Evolutionary conservation across 331 rosid genomes (phyloP).

Genomic region (Dryas integrifolia): DNA sequence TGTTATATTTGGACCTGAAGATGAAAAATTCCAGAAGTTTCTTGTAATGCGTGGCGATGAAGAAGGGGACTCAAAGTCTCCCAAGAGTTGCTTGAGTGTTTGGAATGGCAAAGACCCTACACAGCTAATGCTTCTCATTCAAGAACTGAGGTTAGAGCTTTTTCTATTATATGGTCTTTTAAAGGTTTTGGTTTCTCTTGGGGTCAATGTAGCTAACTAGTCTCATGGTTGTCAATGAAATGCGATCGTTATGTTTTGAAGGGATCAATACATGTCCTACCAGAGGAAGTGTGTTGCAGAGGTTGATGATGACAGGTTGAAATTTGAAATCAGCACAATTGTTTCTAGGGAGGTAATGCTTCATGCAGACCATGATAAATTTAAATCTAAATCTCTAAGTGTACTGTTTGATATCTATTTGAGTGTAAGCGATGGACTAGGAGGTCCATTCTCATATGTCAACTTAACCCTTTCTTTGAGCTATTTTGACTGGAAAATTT

Average conservation of each 20-base stretch:
- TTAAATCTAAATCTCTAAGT: neutral
- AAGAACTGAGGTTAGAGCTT: conserved; percentile 56
- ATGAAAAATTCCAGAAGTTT: conserved; percentile 68
- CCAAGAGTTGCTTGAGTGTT: conserved; percentile 40
- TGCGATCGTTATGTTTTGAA: conserved; percentile 18
- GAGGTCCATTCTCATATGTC: neutral
- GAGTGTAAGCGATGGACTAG: neutral
- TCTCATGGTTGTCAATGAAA: neutral
- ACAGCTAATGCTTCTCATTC: conserved; percentile 62
- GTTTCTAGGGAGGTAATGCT: conserved; percentile 71
- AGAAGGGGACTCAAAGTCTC: conserved; percentile 27
- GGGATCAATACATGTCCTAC: conserved; percentile 70
- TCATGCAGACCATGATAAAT: neutral
- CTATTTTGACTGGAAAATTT: neutral
- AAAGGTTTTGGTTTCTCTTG: neutral
- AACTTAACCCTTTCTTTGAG: neutral
- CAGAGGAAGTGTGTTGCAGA: conserved; percentile 78
- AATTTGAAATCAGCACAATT: conserved; percentile 82
- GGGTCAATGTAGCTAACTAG: neutral
- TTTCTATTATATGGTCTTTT: neutral
- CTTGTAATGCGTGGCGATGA: conserved; percentile 34
- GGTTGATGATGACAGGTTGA: conserved; percentile 86
- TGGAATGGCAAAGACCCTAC: conserved; percentile 68
- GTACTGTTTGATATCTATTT: neutral
- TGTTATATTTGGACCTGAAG: conserved; percentile 76